Percentiles rank a stretch among this genome's conserved stretches.
Conservation (phyloP, 2,329 filamentous ascomycete species). For the Zymoseptoria brevis region DNA sequence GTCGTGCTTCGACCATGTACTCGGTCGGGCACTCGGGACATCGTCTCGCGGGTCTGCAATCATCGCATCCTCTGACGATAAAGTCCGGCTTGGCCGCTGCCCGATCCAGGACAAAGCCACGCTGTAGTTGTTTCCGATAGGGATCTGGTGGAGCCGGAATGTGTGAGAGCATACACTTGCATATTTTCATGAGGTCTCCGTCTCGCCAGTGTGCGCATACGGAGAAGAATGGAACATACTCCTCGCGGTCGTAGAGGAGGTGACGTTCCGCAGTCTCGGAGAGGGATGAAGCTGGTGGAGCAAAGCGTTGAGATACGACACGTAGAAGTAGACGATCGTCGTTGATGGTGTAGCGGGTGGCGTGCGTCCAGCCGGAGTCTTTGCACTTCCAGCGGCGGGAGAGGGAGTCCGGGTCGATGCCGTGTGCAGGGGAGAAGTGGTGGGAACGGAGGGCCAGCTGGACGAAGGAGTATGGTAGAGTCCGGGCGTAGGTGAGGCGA, state of each 20-base stretch:
- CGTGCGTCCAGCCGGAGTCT: constrained; percentile 46
- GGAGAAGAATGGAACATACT: constrained; percentile 56
- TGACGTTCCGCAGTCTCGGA: constrained; percentile 46
- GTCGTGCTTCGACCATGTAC: constrained; percentile 53
- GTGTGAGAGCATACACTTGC: constrained; percentile 54
- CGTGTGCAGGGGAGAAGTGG: constrained; percentile 41
- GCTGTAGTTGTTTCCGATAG: constrained; percentile 36
- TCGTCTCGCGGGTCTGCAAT: constrained; percentile 51
- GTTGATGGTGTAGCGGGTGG: constrained; percentile 47
- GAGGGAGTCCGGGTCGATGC: constrained; percentile 41
- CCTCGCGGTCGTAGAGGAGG: constrained; percentile 51
- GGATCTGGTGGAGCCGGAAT: constrained; percentile 43
- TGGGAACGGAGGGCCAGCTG: constrained; percentile 48
- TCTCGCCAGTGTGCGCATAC: constrained; percentile 56
- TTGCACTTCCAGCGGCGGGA: constrained; percentile 48
- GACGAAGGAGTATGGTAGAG: constrained; percentile 51
- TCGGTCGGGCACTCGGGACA: constrained; percentile 57
- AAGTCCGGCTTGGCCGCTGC: constrained; percentile 33
- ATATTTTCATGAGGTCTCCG: constrained; percentile 51
- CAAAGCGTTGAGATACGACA: constrained; percentile 48
- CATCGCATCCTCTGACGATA: constrained; percentile 45
- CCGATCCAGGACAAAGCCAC: constrained; percentile 30
- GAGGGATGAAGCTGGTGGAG: constrained; percentile 39
- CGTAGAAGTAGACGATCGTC: constrained; percentile 49
- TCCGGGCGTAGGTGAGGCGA: constrained; percentile 47